Conservation (phyloP, 2,329 filamentous ascomycete genomes). For the Boeremia lycopersici region DNA sequence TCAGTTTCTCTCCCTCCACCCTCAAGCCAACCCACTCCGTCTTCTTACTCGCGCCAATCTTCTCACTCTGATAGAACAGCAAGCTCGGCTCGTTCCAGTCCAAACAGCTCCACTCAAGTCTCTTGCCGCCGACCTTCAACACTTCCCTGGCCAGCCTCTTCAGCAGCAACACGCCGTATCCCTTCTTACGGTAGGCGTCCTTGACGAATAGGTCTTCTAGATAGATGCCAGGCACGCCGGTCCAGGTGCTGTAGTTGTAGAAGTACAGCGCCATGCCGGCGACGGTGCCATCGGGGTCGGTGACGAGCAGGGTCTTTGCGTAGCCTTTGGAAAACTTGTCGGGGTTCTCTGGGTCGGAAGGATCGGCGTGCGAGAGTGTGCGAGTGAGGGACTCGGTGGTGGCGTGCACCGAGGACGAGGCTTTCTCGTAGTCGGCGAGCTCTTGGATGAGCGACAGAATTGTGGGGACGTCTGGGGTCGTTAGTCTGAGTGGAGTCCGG, state of each 20-base stretch:
- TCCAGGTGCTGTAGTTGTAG: slow-evolving; percentile 96
- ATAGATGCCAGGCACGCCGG: slow-evolving; percentile 84
- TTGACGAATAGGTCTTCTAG: slow-evolving; percentile 92
- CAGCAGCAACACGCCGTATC: slow-evolving; percentile 80
- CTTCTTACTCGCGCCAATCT: slow-evolving; percentile 67
- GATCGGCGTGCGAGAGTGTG: slow-evolving; percentile 78
- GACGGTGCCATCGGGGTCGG: slow-evolving; percentile 50
- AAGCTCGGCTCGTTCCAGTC: slow-evolving; percentile 94
- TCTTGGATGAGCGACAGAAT: slow-evolving; percentile 84
- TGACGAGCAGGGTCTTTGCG: slow-evolving; percentile 76
- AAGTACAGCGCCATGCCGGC: slow-evolving; percentile 90
- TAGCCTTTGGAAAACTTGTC: slow-evolving; percentile 61
- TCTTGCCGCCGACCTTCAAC: slow-evolving; percentile 70
- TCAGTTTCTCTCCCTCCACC: slow-evolving; percentile 70
- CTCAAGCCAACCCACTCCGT: slow-evolving; percentile 77
- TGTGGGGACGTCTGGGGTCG: slow-evolving; percentile 71
- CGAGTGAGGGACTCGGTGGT: slow-evolving; percentile 73
- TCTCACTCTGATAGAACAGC: slow-evolving; percentile 70
- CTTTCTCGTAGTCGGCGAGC: slow-evolving; percentile 86
- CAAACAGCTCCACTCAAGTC: slow-evolving; percentile 89
- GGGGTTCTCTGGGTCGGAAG: slow-evolving; percentile 31
- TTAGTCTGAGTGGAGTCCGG: not conserved
- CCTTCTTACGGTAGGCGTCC: slow-evolving; percentile 70
- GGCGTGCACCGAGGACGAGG: slow-evolving; percentile 74
- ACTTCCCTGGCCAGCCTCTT: slow-evolving; percentile 80